Evolutionary conservation across 192 early-diverging fungal species (phyloP), one percentile per base, ranked within the genome.

Genomic region (Gonapodya sp.): DNA sequence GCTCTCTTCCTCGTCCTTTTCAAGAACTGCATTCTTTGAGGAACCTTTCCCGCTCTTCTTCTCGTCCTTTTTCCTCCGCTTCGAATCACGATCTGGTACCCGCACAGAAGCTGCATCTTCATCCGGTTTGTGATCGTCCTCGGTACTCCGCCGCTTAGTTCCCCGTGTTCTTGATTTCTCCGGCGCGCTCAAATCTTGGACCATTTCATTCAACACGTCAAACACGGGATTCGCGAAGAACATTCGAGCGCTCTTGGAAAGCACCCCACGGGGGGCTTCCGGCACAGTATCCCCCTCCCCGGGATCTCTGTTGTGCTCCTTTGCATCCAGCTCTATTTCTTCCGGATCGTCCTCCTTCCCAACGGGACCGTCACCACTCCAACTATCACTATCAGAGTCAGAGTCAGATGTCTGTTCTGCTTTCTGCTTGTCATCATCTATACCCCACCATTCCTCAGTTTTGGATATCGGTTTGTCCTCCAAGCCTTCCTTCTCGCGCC

Each of bases 171-270:
- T 81, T 2, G 8, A 33, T 73, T 78, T n/a, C 37, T 85, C 79
- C n/a, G n/a, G n/a, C 80, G 35, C 36, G n/a, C 2, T 73, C 18
- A 73, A 34, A 14, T 18, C 72, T 32, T 81, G 35, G 36, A 24
- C 24, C 8, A 81, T 31, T 87, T 86, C 64, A 92, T 82, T 33
- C 75, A 77, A 34, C 16, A 31, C 75, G 31, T 89, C 92, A 86
- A 99, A 99, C 30, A 97, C 82, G 0, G 94, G 94, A 84, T 99
- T 96, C 84, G 96, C 94, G 87, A 99, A 99, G 88, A 97, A 99
- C 85, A 96, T 88, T n/a, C 91, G 88, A 1, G 97, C 95, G 18
- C 91, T 92, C 36, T 92, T 94, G 0, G 93, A 94, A 35, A 99
- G 89, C 77, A 80, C 81, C 8, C 73, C 81, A 1, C 35, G 36